Evolutionary conservation across 2,329 filamentous ascomycete species (phyloP), one percentile per base, ranked within the genome.

Genomic region (Myriosclerotinia duriaeana): DNA sequence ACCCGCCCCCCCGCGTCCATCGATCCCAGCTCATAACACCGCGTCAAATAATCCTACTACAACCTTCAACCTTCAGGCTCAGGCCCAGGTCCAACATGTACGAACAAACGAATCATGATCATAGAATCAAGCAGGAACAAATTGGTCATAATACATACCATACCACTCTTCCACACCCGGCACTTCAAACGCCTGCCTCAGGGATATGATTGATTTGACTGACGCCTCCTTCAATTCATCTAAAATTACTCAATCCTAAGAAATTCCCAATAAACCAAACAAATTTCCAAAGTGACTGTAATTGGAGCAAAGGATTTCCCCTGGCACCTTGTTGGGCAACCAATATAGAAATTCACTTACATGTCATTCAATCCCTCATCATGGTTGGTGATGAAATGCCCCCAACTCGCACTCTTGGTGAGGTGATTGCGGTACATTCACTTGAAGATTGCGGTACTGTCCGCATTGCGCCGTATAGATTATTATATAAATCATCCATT

Each of bases 241-340:
- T 50, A 17, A 60, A 60, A 60, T 36, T 60, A 20, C n/a, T 22
- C 12, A n/a, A 60, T 60, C 30, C 6, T 15, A 36, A 14, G 36
- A 44, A 44, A 17, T 38, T 20, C 0, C 4, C 2, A 5, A 48
- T 20, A 54, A 5, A 44, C 7, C 17, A 60, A 34, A 34, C 30
- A 34, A 34, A 5, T 34, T 34, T 6, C 17, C 8, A 9, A 4
- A 11, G 14, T 22, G 36, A 50, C 44, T 17, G 30, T 15, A 48
- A 26, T 50, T 36, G n/a, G 20, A 22, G 20, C 20, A 22, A 5
- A 22, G 42, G 20, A 60, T 50, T n/a, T 12, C 20, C 7, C 36
- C 26, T 22, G 5, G 17, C 15, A 36, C 38, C 17, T 14, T 22
- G 7, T 22, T 22, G 12, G 7, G n/a, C 7, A 15, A 46, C 5